Evolutionary conservation across 192 early-diverging fungal genomes (phyloP).

Genomic region (Glomus cerebriforme): DNA sequence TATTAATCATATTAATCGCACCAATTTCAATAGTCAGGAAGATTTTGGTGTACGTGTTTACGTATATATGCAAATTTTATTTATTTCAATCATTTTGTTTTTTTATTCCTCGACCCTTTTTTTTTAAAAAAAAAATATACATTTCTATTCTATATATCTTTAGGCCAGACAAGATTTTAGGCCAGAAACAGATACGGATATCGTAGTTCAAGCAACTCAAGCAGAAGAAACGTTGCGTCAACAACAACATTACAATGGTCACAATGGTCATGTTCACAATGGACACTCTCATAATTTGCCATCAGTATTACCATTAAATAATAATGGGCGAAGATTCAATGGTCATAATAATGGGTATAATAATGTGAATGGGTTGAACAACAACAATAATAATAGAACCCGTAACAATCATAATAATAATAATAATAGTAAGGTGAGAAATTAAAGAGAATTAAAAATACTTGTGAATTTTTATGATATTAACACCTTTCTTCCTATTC

Average conservation of each 20-base stretch:
- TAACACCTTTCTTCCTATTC: neutral
- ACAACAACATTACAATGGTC: neutral
- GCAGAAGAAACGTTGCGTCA: too few relatives aligned
- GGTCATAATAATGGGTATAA: too few relatives aligned
- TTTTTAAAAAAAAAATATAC: neutral
- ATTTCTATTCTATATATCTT: neutral
- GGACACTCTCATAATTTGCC: too few relatives aligned
- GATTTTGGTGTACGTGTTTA: neutral
- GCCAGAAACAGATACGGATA: neutral
- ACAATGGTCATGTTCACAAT: neutral
- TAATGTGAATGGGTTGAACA: neutral
- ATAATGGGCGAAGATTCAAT: too few relatives aligned
- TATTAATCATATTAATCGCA: neutral
- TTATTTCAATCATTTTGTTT: too few relatives aligned
- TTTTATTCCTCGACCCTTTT: too few relatives aligned
- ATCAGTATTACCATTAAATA: too few relatives aligned
- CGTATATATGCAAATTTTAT: neutral
- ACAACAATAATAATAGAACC: neutral
- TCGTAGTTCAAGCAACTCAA: neutral
- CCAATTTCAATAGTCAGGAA: neutral
- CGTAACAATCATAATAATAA: neutral
- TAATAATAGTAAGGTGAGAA: neutral
- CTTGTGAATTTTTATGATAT: neutral
- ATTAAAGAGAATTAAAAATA: neutral
- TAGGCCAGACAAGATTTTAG: neutral